Evolutionary conservation across 345 rosid genomes (phyloP), one percentile per base, ranked within the genome.

Genomic region (Erucastrum elatum): DNA sequence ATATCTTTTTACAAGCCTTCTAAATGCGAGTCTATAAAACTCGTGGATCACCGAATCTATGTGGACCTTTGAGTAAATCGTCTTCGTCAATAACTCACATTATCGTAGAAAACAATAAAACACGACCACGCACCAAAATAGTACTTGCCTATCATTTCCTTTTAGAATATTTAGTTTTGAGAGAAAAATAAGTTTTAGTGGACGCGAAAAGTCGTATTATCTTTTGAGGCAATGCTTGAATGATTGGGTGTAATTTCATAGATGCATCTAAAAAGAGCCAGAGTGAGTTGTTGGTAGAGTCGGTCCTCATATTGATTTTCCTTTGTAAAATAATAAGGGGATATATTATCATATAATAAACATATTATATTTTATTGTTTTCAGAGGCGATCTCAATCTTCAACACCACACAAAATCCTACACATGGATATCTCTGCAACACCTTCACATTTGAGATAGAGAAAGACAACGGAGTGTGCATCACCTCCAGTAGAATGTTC

Each of bases 141-240:
- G 29, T 58, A 41, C 61, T 64, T 35, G 11, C 3, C 4, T 25
- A 49, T 49, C 12, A 25, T 61, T 77, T 51, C 71, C 55, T 51
- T 61, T 15, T 15, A 56, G 0, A 55, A 6, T 15, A 17, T 13
- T 17, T 68, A 25, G 56, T 61, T 58, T 31, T 13, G 8, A 13
- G 34, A 68, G 39, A 35, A 55, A 80, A 53, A 17, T 13, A 27
- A 27, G 8, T 61, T 70, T 65, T 65, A 6, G 77, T 75, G 80
- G 75, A 75, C 77, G 7, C 49, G 58, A 80, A 66, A 75, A 80
- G 80, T 80, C 80, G 75, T 75, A 71, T 80, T 71, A 75, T 71
- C 77, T 70, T 49, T 53, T 8, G 17, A 39, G 25, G 71, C 37
- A 62, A 13, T 30, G 53, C 25, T 64, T 63, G 41, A 41, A 70